Conservation (phyloP, 345 rosid genomes). For the Euphorbia peplus region DNA sequence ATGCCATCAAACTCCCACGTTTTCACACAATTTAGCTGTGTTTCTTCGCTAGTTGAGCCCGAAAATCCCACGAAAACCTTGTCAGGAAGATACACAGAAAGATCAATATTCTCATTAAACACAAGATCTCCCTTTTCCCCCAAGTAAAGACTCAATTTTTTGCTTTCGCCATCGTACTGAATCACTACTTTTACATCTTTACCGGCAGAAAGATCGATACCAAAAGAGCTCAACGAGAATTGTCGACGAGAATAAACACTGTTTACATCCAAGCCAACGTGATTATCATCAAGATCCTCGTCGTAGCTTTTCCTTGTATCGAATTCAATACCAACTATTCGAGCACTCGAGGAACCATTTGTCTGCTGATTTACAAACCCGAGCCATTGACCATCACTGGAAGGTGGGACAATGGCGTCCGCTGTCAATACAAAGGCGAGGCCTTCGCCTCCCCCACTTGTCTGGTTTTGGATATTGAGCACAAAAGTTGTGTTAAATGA, state of each 20-base stretch:
- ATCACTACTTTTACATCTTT: conserved; percentile 22
- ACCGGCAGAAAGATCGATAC: conserved; percentile 27
- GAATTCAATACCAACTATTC: conserved; percentile 58
- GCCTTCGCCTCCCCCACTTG: conserved; percentile 63
- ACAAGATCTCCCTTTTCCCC: conserved; percentile 22
- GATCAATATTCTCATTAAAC: conserved; percentile 42
- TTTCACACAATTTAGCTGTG: conserved; percentile 43
- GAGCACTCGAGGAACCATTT: conserved; percentile 26
- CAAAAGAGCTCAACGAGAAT: conserved; percentile 31
- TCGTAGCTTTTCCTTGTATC: conserved; percentile 58
- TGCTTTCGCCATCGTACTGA: conserved; percentile 49
- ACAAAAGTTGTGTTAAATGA: conserved; percentile 58
- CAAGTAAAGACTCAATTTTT: conserved; percentile 43
- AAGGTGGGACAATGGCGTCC: conserved; percentile 19
- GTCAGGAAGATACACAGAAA: conserved; percentile 47
- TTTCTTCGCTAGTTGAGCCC: conserved; percentile 32
- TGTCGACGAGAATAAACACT: conserved; percentile 39
- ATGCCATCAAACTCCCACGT: conserved; percentile 53
- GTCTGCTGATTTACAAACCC: conserved; percentile 44
- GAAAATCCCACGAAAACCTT: conserved; percentile 61
- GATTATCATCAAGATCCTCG: conserved; percentile 56
- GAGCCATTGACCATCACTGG: conserved; percentile 64
- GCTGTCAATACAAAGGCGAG: conserved; percentile 56
- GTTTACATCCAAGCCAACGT: conserved; percentile 60
- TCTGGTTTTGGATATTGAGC: conserved; percentile 38